Conservation (phyloP, 352 stramenopile species). For the Aphanomyces euteiches region DNA sequence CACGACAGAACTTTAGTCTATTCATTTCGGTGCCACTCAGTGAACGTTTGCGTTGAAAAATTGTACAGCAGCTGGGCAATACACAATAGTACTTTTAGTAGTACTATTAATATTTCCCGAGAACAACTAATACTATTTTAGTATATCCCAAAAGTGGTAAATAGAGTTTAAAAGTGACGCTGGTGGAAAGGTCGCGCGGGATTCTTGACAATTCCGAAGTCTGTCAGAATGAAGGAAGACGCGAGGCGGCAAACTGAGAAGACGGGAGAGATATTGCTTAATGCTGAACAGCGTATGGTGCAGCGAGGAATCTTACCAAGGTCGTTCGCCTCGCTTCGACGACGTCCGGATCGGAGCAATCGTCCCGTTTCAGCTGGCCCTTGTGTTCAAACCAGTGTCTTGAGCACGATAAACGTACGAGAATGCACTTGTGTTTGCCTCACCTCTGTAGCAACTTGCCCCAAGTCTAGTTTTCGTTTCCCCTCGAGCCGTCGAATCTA, state of each 20-base stretch:
- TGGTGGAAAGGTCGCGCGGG: conserved; percentile 9
- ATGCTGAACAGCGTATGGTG: conserved; percentile 2
- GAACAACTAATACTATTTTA: too few species aligned
- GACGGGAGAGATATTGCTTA: neutral
- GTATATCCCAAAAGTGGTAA: too few species aligned
- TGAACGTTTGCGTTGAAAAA: too few species aligned
- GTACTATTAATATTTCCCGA: too few species aligned
- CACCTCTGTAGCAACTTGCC: neutral
- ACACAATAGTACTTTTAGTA: too few species aligned
- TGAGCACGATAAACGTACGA: neutral
- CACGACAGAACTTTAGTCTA: too few species aligned
- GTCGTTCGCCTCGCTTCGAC: neutral
- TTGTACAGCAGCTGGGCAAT: too few species aligned
- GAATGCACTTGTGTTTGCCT: neutral
- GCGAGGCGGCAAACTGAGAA: neutral
- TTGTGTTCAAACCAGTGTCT: neutral
- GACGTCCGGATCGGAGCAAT: conserved; percentile 11
- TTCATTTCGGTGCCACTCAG: too few species aligned
- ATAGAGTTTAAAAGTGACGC: too few species aligned
- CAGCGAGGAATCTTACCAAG: neutral
- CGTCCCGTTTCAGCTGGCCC: conserved; percentile 14
- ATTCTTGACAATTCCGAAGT: too few species aligned
- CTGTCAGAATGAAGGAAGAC: neutral
- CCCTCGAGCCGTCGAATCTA: neutral
- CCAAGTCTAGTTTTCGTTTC: neutral